Evolutionary conservation across 1,284 basidiomycete genomes (phyloP), one percentile per base, ranked within the genome.

Genomic region (Wolfiporia cocos): DNA sequence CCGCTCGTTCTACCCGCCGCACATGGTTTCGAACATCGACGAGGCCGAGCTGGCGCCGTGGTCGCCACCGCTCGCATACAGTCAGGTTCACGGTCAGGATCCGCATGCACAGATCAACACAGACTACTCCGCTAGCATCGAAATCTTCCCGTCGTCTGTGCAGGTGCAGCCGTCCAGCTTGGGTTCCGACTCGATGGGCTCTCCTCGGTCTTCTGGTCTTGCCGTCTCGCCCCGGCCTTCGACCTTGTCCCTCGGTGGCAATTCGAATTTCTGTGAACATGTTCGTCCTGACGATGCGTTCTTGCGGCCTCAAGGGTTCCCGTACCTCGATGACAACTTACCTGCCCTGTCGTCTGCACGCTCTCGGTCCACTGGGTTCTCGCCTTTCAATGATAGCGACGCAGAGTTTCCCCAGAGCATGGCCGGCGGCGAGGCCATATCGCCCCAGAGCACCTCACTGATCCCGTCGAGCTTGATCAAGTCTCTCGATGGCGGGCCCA

Each of bases 401-500:
- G 51, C 49, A n/a, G 52, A 56, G n/a, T 34, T 49, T n/a, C 20
- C 35, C 1, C 30, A 41, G 2, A 29, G 28, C 12, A 38, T 47
- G 10, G 35, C 41, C 15, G 50, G 47, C 21, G 46, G 49, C 26
- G 50, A 47, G 21, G 49, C 41, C 11, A 42, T 56, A 34, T 62
- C 59, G 21, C 58, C 59, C 21, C 39, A 48, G 41, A 53, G 59
- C 51, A 44, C 73, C 39, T 70, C 71, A n/a, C 64, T 76, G 42
- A 76, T 85, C 44, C 75, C 79, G 23, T 71, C 69, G 37, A 71
- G 73, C 50, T 64, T 82, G 32, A 76, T 81, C 51, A 67, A 69
- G 36, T 74, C 80, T 14, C 61, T 84, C 11, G 78, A 83, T 44
- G 58, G 63, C 24, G 37, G 45, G 22, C 46, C 48, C 20, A 41